Base-by-base conservation (phyloP, 2,329 filamentous ascomycete genomes). In the Monosporascus sp. region DNA sequence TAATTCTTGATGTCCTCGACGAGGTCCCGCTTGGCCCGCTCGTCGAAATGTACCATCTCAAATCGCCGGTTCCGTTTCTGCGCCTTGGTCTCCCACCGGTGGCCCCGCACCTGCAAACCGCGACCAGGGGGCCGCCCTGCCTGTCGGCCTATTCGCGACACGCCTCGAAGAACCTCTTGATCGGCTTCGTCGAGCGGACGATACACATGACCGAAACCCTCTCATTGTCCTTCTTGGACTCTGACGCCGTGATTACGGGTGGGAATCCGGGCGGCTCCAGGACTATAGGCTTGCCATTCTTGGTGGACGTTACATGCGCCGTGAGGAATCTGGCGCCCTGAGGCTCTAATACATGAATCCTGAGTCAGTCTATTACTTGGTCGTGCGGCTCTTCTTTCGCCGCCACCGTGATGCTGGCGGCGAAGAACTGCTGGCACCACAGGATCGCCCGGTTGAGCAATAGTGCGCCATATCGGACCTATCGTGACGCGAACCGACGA, bases 1-100 rank as follows among this genome's bases (percentile, higher is more conserved):
- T 90, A 91, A 55, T 83, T 83, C 56, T 77, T 73, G 8, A 90
- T 80, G 64, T 90, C 87, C n/a, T 76, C 73, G 0, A 89, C 75
- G 31, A 90, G 83, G n/a, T 77, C 74, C 54, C 84, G 78, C 60
- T 88, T 86, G n/a, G 62, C 56, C 22, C 61, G 55, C 42, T 69
- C 65, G 34, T 72, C 68, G 31, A 72, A 66, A 39, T 72, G 65
- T 1, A 73, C 65, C 3, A 70, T 71, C 27, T 70, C 64, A 6
- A 72, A 55, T 1, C 65, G 63, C 17, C 68, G 64, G 3, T 67
- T 54, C 1, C 66, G 65, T 4, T 67, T 66, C 20, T 71, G 59
- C 3, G 72, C 68, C 14, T 67, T 69, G 0, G 66, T 63, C 24
- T 70, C 65, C 71, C 72, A 75, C 1, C 61, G 58, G 14, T 64